Percentiles rank a stretch among this genome's conserved stretches.
Evolutionary conservation across 2,329 filamentous ascomycete genomes (phyloP).

Genomic region (Ophiostoma sp.): DNA sequence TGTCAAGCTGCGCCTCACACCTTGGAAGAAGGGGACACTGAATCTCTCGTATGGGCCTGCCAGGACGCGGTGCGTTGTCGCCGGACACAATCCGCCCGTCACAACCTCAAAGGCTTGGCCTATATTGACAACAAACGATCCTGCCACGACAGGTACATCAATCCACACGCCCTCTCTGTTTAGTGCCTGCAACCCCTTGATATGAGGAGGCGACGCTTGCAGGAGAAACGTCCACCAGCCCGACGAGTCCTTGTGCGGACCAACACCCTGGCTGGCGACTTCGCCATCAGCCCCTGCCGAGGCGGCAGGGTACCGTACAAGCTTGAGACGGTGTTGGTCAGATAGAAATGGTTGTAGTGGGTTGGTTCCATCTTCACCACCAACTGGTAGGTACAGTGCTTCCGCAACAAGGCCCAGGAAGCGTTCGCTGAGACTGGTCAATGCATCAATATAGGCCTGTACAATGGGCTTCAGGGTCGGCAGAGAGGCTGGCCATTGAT

Average conservation of each 20-base stretch:
- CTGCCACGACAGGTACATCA: neutral
- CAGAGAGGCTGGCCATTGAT: neutral
- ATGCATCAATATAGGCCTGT: neutral
- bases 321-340: neutral
- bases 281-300: neutral
- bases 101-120: neutral
- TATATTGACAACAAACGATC: neutral
- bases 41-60: neutral
- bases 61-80: neutral
- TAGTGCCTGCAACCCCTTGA: conserved; percentile 30
- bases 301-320: neutral
- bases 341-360: neutral
- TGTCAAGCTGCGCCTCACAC: neutral
- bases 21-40: neutral
- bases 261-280: conserved; percentile 47
- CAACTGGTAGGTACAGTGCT: neutral
- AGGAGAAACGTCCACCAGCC: conserved; percentile 61
- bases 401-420: neutral
- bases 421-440: neutral
- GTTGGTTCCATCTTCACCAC: neutral
- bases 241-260: conserved; percentile 57
- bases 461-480: neutral
- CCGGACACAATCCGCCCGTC: neutral
- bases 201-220: conserved; percentile 49
- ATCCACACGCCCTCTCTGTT: neutral